These are phyloP conservation scores for Diaporthe amygdali DNA, from an alignment of 2,329 filamentous ascomycete genomes.

Conservation along the genomic window DNA sequence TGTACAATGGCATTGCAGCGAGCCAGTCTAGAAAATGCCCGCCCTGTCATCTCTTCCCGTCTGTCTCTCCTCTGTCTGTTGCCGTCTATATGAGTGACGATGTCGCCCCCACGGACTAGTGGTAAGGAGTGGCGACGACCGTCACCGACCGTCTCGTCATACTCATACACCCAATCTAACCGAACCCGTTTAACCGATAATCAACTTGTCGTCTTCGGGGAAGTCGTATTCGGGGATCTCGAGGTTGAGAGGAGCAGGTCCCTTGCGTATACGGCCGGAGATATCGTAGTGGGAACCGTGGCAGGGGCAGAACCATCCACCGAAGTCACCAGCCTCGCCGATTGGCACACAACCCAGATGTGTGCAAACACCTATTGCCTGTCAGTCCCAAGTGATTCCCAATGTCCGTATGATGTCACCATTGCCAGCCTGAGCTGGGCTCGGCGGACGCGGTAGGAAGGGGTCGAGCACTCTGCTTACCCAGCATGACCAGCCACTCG, in stretches of 20 bases:
- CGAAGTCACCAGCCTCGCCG: conserved; percentile 96
- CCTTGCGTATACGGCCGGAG: conserved; percentile 96
- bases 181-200: conserved; percentile 83
- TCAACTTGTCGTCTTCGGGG: conserved; percentile 83
- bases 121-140: neutral
- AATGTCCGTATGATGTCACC: neutral
- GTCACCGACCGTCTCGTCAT: neutral
- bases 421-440: neutral
- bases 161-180: conserved; percentile 21
- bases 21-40: conserved; percentile 29
- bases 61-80: neutral
- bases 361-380: conserved; percentile 84
- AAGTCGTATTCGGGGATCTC: conserved; percentile 94
- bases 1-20: conserved; percentile 31
- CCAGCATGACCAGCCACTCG: conserved; percentile 99
- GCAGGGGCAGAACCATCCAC: conserved; percentile 99
- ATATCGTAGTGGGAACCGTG: conserved; percentile 99
- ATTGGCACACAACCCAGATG: conserved; percentile 99
- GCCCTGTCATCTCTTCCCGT: conserved; percentile 3
- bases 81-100: conserved; percentile 24
- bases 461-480: conserved; percentile 51
- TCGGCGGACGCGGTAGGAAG: neutral
- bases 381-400: neutral
- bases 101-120: neutral
- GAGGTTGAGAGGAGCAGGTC: conserved; percentile 95